These are phyloP conservation scores for Onygena corvina DNA, from an alignment of 2,329 filamentous ascomycete species.

Conservation along the genomic window DNA sequence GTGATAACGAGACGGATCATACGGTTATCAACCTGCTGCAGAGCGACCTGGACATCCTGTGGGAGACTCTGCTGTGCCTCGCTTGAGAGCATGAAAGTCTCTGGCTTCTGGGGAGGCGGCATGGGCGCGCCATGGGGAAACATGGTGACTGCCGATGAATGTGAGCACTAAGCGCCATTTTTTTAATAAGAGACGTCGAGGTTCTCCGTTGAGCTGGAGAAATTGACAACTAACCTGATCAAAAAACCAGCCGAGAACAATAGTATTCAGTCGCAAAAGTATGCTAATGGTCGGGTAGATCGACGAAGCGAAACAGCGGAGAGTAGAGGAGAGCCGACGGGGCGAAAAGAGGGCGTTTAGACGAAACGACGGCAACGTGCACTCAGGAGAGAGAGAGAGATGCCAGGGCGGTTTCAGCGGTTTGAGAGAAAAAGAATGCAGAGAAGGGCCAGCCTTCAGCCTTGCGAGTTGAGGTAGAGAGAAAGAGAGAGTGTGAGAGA, in stretches of 20 bases:
- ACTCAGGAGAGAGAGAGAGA: neutral
- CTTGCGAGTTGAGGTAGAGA: slow-evolving; percentile 12
- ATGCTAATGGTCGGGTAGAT: neutral
- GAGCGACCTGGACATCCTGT: slow-evolving; percentile 88
- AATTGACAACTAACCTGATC: slow-evolving; percentile 2
- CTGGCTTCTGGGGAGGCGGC: slow-evolving; percentile 87
- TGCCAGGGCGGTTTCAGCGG: slow-evolving; percentile 2
- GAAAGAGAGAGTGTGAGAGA: slow-evolving; percentile 8
- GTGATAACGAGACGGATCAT: slow-evolving; percentile 33
- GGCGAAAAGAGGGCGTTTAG: neutral
- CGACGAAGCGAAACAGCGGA: slow-evolving; percentile 17
- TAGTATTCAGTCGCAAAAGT: neutral
- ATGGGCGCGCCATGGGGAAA: slow-evolving; percentile 69
- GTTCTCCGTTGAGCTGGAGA: too few species aligned
- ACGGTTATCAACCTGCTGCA: slow-evolving; percentile 98
- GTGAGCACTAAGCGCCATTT: neutral
- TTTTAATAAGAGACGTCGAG: too few species aligned
- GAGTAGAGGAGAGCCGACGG: slow-evolving; percentile 7
- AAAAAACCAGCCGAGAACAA: neutral
- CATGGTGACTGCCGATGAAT: slow-evolving; percentile 39
- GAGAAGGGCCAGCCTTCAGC: slow-evolving; percentile 7
- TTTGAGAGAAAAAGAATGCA: slow-evolving; percentile 10
- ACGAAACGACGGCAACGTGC: neutral
- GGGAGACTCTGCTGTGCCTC: slow-evolving; percentile 94
- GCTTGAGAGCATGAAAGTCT: slow-evolving; percentile 96